Percentiles rank a stretch among this genome's conserved stretches.
Evolutionary conservation across 2,329 filamentous ascomycete species (phyloP).

Genomic region (Didymella lethalis): DNA sequence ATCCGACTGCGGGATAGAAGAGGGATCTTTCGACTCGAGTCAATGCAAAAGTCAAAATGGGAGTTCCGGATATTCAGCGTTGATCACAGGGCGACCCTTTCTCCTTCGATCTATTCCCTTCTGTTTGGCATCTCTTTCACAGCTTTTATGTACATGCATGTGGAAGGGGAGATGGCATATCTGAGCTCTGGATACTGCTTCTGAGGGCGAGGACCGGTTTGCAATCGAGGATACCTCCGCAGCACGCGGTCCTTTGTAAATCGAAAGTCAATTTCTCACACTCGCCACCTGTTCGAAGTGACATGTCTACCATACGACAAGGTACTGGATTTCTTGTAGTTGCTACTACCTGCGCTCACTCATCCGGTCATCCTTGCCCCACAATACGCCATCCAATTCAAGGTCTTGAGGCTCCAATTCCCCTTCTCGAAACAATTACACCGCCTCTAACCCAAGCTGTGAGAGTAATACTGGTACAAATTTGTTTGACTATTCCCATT

Average conservation of each 20-base stretch:
- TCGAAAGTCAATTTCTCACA: constrained; percentile 49
- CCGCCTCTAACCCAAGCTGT: constrained; percentile 6
- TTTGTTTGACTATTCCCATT: constrained; percentile 34
- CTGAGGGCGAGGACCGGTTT: constrained; percentile 52
- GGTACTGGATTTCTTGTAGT: no score
- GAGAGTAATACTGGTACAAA: constrained; percentile 25
- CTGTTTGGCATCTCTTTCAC: constrained; percentile 50
- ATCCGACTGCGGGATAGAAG: constrained; percentile 55
- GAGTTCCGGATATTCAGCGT: constrained; percentile 57
- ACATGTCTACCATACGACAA: neutral
- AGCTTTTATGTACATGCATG: constrained; percentile 54
- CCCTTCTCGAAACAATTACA: constrained; percentile 7
- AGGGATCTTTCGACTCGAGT: constrained; percentile 54
- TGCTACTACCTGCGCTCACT: neutral
- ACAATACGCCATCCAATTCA: constrained; percentile 6
- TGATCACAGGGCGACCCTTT: constrained; percentile 50
- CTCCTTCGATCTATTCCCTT: constrained; percentile 50
- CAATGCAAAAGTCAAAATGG: constrained; percentile 53
- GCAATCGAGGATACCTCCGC: constrained; percentile 58
- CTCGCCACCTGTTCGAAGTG: constrained; percentile 28
- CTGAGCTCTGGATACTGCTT: constrained; percentile 50
- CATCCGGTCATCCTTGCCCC: neutral
- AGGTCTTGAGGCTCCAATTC: constrained; percentile 1
- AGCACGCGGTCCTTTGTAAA: constrained; percentile 54
- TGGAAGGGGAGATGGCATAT: constrained; percentile 54